Evolutionary conservation across 495 filamentous ascomycete species (phyloP), one percentile per base, ranked within the genome.

Genomic region (Penicillium taxi): DNA sequence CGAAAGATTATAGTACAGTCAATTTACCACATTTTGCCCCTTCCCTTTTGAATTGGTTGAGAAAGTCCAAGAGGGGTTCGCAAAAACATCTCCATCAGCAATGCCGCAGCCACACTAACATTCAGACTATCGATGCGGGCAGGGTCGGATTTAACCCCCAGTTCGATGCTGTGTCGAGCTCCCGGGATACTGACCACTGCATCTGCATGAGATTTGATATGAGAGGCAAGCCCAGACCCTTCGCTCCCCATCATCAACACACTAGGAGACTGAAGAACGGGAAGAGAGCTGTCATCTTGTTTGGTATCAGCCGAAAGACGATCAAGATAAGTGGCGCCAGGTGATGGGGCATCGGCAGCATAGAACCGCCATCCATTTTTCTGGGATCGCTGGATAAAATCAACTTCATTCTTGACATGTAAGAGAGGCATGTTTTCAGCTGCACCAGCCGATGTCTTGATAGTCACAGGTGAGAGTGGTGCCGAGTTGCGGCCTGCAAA

Each of bases 401-500:
- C 68, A 5, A 67, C 63, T 9, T 84, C 71, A 2, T 80, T 74
- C 26, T 55, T 62, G 29, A 89, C 70, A 6, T 74, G 64, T 26
- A 94, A 75, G 6, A 94, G 56, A 1, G 74, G 74, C 40, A 94
- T 63, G 34, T 76, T 72, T 56, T 98, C 91, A 4, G 83, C 75
- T 11, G 90, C 88, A 15, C 91, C 91, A 0, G 84, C 77, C 6
- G 88, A 86, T 2, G 89, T 81, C 53, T 96, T 96, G 31, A 91
- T 73, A 0, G 86, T 76, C 7, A 86, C 73, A 1, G 86, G 66
- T 18, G 80, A 82, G 26, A 96, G 58, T 2, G 78, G 71, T 0
- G 88, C 84, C 8, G 80, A 84, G 50, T 74, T 73, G 28, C 70
- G 67, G 19, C 72, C 72, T 5, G 83, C 79, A 39, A 85, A 75